Base-by-base conservation (phyloP, 1,284 basidiomycete genomes). In the Pseudozyma thailandica region DNA sequence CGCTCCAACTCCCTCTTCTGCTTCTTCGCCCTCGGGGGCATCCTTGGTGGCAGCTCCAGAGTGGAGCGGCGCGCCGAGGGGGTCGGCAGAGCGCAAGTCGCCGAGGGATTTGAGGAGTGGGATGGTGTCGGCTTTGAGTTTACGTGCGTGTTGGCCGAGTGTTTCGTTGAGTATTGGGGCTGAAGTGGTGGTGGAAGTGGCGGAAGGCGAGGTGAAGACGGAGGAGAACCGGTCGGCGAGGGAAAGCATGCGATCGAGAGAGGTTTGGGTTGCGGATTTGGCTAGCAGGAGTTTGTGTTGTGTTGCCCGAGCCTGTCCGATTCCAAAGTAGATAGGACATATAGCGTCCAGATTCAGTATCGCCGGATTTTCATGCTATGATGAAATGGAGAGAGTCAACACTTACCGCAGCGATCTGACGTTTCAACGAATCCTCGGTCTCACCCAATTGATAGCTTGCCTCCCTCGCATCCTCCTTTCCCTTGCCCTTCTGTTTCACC, bases 1-100 rank as follows among this genome's bases (percentile, higher is more conserved):
- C 61, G 49, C 23, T 76, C 66, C 79, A 75, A 79, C 7, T 60
- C 58, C 10, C 62, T 47, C 21, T 51, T 49, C n/a, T 61, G 61
- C 61, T 5, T 10, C 62, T 9, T 49, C 60, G 7, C 7, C 53
- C 9, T 43, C 46, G 6, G 16, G 51, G 4, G 7, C 39, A 13
- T 48, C 54, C 23, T 26, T 23, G 20, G 31, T n/a, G 12, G 21
- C 44, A 27, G 41, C 39, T 9, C 33, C 35, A 28, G 59, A 55
- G 35, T 68, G 53, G 13, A 78, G 57, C 8, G 74, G 54, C 23
- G 52, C 59, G 16, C 68, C 68, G 20, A 81, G 63, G 8, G 79
- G 76, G n/a, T 79, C 66, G 2, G 59, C 43, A 6, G 41, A 42
- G 3, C 72, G 60, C 21, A 81, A 55, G 23, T 65, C 52, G 18